Evolutionary conservation across 2,329 filamentous ascomycete species (phyloP).

Genomic region (Thielaviopsis euricoi): DNA sequence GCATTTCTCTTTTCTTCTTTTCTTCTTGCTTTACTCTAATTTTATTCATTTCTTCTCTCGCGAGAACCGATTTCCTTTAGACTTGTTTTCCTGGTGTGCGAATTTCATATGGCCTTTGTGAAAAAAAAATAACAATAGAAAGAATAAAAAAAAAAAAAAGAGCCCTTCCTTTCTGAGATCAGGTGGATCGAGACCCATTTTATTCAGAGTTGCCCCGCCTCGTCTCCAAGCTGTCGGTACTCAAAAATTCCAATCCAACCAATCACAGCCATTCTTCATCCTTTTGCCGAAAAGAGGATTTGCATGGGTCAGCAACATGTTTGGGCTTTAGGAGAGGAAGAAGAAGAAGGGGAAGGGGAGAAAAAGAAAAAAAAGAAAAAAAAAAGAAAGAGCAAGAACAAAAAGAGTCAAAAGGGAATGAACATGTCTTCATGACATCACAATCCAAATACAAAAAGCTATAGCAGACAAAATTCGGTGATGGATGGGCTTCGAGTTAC

Average conservation of each 20-base stretch:
- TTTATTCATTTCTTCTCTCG: background rate
- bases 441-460: too few species aligned
- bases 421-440: too few species aligned
- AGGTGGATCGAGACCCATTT: background rate
- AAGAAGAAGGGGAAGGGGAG: background rate
- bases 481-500: too few species aligned
- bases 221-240: constrained; percentile 4
- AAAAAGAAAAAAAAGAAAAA: background rate
- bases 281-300: background rate
- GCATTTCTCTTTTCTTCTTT: background rate
- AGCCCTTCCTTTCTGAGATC: background rate
- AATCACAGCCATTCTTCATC: constrained; percentile 1
- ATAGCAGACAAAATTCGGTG: too few species aligned
- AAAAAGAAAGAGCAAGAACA: background rate
- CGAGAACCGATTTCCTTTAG: too few species aligned
- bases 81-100: too few species aligned
- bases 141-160: background rate
- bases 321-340: background rate
- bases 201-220: constrained; percentile 1
- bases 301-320: background rate
- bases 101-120: too few species aligned
- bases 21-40: background rate
- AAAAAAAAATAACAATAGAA: background rate
- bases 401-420: too few species aligned
- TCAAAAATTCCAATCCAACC: background rate